phyloP scores from a whole-genome alignment of 2,329 filamentous ascomycete genomes.

The Fusarium mexicanum region DNA sequence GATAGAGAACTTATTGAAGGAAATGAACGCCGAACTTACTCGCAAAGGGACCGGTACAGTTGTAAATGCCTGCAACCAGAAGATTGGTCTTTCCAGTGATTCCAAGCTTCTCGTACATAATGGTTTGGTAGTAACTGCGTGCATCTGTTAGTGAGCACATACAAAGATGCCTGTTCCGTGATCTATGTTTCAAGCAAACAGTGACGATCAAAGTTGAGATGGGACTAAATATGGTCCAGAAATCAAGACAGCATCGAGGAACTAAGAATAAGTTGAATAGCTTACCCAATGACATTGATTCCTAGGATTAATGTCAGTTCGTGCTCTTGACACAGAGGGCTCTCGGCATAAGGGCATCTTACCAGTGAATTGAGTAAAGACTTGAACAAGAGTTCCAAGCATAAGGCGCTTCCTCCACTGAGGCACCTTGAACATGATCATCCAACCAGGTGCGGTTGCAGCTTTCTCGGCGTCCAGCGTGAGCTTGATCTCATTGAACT shows the following conservation, averaged over 20 bases:
- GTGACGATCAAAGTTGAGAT: too few species aligned
- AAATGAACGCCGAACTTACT: conserved; percentile 40
- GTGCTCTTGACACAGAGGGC: background rate
- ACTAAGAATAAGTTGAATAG: background rate
- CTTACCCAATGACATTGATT: conserved; percentile 61
- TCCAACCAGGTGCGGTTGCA: conserved; percentile 54
- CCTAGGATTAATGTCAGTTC: conserved; percentile 34
- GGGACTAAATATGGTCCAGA: background rate
- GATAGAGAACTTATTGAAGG: background rate
- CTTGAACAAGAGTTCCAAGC: conserved; percentile 67
- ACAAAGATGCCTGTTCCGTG: background rate
- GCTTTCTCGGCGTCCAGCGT: conserved; percentile 57
- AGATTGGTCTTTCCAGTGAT: conserved; percentile 62
- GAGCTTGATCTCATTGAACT: conserved; percentile 65
- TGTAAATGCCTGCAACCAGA: conserved; percentile 69
- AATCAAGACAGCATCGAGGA: too few species aligned
- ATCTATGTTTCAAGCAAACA: background rate
- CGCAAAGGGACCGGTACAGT: conserved; percentile 64
- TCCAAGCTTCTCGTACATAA: conserved; percentile 60
- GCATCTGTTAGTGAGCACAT: background rate
- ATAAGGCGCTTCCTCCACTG: conserved; percentile 66
- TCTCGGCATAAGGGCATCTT: background rate
- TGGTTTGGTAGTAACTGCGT: conserved; percentile 57
- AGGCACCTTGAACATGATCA: conserved; percentile 64
- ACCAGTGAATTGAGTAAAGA: conserved; percentile 64